Conservation (phyloP, 768 basidiomycete species). For the Russula griseocarnosa region DNA sequence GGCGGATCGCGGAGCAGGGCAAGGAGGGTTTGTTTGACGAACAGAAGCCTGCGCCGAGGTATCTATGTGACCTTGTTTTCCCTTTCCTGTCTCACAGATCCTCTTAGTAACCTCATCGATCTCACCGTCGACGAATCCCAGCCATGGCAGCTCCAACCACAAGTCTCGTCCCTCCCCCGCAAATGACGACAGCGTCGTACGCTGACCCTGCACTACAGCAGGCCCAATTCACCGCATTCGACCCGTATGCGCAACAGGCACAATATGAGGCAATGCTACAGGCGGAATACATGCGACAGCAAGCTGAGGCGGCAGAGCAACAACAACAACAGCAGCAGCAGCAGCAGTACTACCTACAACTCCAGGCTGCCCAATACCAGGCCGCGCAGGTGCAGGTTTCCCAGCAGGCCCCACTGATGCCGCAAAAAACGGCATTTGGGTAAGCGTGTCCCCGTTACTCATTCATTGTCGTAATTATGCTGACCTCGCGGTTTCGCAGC, state of each 20-base stretch:
- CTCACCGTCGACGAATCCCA: conserved; percentile 26
- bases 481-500: not conserved
- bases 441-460: conserved; percentile 32
- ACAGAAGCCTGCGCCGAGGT: conserved; percentile 45
- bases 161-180: conserved; percentile 27
- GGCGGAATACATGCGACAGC: conserved; percentile 68
- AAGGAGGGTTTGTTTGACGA: conserved; percentile 79
- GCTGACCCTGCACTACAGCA: conserved; percentile 23
- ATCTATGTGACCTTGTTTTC: not conserved
- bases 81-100: conserved; percentile 7
- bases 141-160: conserved; percentile 31
- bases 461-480: not conserved
- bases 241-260: conserved; percentile 83
- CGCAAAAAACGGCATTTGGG: conserved; percentile 49
- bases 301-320: conserved; percentile 42
- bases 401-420: conserved; percentile 6
- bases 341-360: conserved; percentile 43
- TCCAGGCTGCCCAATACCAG: conserved; percentile 49
- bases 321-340: too few species aligned
- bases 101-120: conserved; percentile 22
- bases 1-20: conserved; percentile 64
- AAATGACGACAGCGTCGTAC: conserved; percentile 14
- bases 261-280: conserved; percentile 79
- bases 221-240: conserved; percentile 68
- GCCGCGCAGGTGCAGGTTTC: conserved; percentile 1